Evolutionary conservation across 140 eudicot species (phyloP).

Genomic region (Stevia rebaudiana): DNA sequence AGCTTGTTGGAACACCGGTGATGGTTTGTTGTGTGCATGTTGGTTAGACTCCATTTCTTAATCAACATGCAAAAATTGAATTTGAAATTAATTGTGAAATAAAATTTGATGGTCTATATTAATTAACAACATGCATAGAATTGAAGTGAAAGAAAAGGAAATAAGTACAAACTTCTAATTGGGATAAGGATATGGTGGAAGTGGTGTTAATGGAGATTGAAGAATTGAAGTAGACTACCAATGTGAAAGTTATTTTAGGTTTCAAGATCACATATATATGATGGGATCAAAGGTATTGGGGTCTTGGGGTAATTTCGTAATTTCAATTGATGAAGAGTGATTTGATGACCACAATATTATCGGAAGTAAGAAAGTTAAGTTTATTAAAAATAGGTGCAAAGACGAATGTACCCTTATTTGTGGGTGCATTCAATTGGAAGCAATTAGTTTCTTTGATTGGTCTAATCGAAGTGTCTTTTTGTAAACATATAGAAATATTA

Average conservation of each 20-base stretch:
- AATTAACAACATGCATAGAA: not conserved
- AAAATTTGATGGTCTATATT: not conserved
- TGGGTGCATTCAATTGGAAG: not conserved
- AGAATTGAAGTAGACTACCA: constrained; percentile 18
- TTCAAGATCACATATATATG: constrained; percentile 9
- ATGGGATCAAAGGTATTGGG: not conserved
- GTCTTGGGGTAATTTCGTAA: not conserved
- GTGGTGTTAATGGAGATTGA: constrained; percentile 10
- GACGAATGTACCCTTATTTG: constrained; percentile 5
- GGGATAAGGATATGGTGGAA: not conserved
- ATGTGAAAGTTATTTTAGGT: constrained; percentile 21
- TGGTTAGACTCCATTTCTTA: constrained; percentile 44
- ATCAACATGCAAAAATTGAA: constrained; percentile 20
- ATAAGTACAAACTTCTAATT: constrained; percentile 4
- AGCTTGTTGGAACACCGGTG: constrained; percentile 36
- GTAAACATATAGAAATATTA: not conserved
- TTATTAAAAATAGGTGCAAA: not conserved
- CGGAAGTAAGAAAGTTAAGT: not conserved
- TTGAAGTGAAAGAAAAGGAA: not conserved
- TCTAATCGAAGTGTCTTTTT: not conserved
- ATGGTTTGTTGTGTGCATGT: constrained; percentile 19
- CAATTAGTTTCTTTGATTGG: not conserved
- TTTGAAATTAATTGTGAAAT: not conserved
- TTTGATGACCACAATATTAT: constrained; percentile 21
- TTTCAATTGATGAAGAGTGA: not conserved